phyloP scores from a whole-genome alignment of 208 protist genomes.

The Wallacemonas sp. region DNA sequence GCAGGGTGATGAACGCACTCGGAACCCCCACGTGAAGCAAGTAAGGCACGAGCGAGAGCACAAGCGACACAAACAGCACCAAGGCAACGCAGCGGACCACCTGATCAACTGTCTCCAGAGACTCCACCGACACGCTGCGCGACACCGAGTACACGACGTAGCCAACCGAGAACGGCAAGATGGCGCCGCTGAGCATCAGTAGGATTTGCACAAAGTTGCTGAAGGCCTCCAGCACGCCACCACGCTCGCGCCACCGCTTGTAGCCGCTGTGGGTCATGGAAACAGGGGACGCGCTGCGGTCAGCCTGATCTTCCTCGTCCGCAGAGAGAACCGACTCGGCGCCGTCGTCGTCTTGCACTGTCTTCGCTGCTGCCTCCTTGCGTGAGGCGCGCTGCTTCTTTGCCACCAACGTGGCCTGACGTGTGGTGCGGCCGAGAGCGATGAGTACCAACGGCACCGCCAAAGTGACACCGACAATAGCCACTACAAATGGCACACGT shows the following conservation, averaged over 20 bases:
- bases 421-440: slow-evolving; percentile 57
- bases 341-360: no score
- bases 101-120: slow-evolving; percentile 34
- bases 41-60: slow-evolving; percentile 64
- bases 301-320: not conserved
- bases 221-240: slow-evolving; percentile 18
- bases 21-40: slow-evolving; percentile 43
- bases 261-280: not conserved
- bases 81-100: slow-evolving; percentile 34
- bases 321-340: no score
- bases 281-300: not conserved
- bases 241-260: not conserved
- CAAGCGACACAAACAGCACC: slow-evolving; percentile 29
- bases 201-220: slow-evolving; percentile 52
- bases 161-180: slow-evolving; percentile 35
- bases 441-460: slow-evolving; percentile 69
- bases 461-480: slow-evolving; percentile 44
- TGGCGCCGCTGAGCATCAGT: slow-evolving; percentile 42
- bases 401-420: slow-evolving; percentile 22
- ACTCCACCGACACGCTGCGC: slow-evolving; percentile 36
- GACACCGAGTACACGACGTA: slow-evolving; percentile 54
- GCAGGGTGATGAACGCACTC: slow-evolving; percentile 32
- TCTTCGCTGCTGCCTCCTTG: no score
- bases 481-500: slow-evolving; percentile 70
- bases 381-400: no score